Conservation (phyloP, 2,329 filamentous ascomycete species). For the Lanzia echinophila region DNA sequence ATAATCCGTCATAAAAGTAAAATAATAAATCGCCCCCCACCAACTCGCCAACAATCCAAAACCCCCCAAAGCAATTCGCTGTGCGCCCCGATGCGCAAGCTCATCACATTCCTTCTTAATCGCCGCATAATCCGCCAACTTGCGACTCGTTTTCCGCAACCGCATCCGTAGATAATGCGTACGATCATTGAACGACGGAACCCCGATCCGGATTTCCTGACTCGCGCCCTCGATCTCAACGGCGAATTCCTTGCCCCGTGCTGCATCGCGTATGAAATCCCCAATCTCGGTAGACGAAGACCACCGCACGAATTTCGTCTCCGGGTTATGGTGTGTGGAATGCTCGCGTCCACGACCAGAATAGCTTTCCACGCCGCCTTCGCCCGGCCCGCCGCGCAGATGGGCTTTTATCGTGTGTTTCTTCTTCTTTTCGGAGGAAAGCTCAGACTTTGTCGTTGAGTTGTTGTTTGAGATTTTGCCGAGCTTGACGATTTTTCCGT, state of each 20-base stretch:
- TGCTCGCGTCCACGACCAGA: constrained; percentile 55
- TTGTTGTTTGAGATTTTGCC: constrained; percentile 27
- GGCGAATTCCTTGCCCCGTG: constrained; percentile 75
- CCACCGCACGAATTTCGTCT: constrained; percentile 71
- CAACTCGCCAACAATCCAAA: constrained; percentile 67
- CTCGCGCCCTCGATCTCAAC: constrained; percentile 70
- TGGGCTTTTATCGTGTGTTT: constrained; percentile 27
- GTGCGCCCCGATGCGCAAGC: constrained; percentile 69
- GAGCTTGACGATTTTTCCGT: constrained; percentile 36
- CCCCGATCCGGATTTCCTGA: constrained; percentile 65
- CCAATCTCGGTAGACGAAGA: constrained; percentile 83
- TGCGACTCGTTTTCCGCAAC: constrained; percentile 61
- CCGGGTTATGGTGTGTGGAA: constrained; percentile 19
- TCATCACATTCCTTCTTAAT: constrained; percentile 78
- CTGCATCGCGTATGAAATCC: constrained; percentile 88
- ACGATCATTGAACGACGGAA: constrained; percentile 84
- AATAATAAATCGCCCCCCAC: constrained; percentile 65
- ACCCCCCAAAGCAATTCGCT: constrained; percentile 72
- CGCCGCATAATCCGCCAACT: constrained; percentile 62
- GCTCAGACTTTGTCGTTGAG: constrained; percentile 13
- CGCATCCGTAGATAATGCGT: constrained; percentile 80
- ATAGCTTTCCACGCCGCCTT: constrained; percentile 62
- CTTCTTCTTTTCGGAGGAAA: constrained; percentile 33
- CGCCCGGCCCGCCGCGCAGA: constrained; percentile 41
- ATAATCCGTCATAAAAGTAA: constrained; percentile 64